Evolutionary conservation across 495 filamentous ascomycete species (phyloP).

Genomic region (Letharia columbiana): DNA sequence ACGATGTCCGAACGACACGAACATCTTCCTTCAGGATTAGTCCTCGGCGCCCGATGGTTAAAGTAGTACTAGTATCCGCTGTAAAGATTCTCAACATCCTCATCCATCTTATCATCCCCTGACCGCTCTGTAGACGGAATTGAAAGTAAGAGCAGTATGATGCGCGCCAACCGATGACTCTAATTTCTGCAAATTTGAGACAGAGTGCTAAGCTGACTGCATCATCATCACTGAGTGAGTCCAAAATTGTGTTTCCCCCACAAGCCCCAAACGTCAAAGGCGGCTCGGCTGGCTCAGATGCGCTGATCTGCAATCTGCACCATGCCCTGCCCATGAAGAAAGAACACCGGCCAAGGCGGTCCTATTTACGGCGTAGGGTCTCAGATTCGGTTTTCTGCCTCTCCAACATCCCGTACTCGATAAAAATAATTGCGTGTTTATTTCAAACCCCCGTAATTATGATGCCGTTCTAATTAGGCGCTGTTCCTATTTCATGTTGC

Average conservation of each 20-base stretch:
- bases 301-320: constrained; percentile 10
- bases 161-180: not conserved
- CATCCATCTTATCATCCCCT: constrained; percentile 2
- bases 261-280: not conserved
- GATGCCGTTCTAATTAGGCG: not conserved
- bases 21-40: not conserved
- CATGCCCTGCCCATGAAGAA: not conserved
- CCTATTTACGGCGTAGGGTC: constrained; percentile 3
- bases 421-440: not conserved
- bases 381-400: not conserved
- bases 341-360: constrained; percentile 5
- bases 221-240: not conserved
- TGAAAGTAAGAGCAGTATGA: not conserved
- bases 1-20: constrained; percentile 1
- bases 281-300: constrained; percentile 13
- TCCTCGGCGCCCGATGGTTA: not conserved
- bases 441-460: not conserved
- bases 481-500: not conserved
- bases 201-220: not conserved
- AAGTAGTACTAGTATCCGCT: constrained; percentile 4
- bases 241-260: not conserved
- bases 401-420: constrained; percentile 2
- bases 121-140: not conserved
- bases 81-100: constrained; percentile 5
- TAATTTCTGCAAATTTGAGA: not conserved